Conservation (phyloP, 2,329 filamentous ascomycete genomes). For the Botryotinia globosa region DNA sequence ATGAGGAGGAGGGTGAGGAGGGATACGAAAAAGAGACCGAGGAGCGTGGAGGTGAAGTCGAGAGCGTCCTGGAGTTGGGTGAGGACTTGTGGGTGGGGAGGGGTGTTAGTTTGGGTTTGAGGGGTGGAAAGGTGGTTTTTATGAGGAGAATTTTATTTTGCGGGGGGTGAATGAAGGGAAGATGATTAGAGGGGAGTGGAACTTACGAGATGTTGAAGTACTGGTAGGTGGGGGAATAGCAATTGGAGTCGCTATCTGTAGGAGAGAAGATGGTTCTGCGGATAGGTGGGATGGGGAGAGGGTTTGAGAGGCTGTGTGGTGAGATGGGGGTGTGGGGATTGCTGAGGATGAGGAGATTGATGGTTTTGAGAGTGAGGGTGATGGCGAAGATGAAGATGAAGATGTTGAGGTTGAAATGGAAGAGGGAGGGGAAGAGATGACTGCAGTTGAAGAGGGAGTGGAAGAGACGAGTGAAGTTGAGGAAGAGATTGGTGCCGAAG, state of each 20-base stretch:
- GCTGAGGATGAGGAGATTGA: not conserved
- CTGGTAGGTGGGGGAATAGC: not conserved
- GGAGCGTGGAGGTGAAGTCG: conserved; percentile 16
- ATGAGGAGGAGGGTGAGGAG: not conserved
- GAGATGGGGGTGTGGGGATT: not conserved
- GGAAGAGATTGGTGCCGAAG: not conserved
- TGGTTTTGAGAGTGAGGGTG: not conserved
- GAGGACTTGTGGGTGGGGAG: not conserved
- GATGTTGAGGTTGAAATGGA: not conserved
- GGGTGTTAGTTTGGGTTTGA: not conserved
- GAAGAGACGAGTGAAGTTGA: not conserved
- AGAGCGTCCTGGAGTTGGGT: conserved; percentile 14
- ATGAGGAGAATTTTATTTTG: not conserved
- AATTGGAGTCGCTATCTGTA: not conserved
- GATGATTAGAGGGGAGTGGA: not conserved
- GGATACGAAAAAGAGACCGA: not conserved
- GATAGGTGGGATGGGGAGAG: not conserved
- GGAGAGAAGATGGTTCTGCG: not conserved
- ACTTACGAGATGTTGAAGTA: not conserved
- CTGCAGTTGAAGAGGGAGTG: not conserved
- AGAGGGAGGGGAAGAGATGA: not conserved
- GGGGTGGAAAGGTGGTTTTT: not conserved
- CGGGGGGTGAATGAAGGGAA: too few species aligned
- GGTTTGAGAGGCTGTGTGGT: not conserved
- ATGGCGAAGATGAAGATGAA: not conserved